phyloP scores from a whole-genome alignment of 257 asterid species.

The Gynochthodes officinalis region DNA sequence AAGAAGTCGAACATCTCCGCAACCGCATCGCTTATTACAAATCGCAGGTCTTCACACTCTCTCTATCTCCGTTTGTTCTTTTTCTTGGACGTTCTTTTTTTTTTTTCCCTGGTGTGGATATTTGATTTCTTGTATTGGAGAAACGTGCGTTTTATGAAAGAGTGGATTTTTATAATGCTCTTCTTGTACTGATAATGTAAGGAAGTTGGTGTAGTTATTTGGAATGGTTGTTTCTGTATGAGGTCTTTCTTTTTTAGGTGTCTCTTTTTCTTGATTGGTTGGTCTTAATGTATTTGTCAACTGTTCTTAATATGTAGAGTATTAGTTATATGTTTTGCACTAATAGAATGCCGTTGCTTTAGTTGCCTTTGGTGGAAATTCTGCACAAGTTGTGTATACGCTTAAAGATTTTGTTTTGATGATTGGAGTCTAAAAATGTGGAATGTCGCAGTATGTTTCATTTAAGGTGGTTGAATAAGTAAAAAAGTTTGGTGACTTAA shows the following conservation, averaged over 20 bases:
- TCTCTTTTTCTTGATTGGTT: background rate
- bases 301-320: background rate
- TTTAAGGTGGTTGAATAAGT: background rate
- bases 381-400: background rate
- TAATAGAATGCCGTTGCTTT: background rate
- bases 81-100: background rate
- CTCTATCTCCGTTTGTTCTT: no score
- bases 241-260: background rate
- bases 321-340: background rate
- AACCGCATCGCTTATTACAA: constrained; percentile 63
- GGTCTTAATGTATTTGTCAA: no score
- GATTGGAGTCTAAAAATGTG: background rate
- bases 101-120: background rate
- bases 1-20: constrained; percentile 76
- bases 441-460: background rate
- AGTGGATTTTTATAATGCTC: background rate
- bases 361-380: background rate
- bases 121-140: background rate
- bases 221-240: background rate
- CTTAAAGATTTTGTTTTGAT: background rate
- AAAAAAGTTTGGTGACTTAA: background rate
- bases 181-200: background rate
- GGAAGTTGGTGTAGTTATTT: background rate
- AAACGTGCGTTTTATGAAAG: background rate
- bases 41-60: constrained; percentile 46